Evolutionary conservation across 306 rosid species (phyloP).

Genomic region (Castanospermum australe): DNA sequence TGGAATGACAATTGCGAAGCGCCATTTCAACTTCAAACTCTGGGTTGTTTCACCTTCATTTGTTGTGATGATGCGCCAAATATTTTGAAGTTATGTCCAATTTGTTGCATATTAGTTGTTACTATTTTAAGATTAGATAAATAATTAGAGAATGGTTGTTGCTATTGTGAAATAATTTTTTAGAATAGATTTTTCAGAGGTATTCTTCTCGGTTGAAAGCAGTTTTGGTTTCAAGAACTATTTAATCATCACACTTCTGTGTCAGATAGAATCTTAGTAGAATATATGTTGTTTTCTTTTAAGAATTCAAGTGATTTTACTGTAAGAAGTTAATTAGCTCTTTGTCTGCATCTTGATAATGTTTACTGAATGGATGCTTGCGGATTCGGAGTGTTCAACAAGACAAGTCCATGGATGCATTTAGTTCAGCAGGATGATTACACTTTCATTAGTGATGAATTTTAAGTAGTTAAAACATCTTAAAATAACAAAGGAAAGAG

Average conservation of each 20-base stretch:
- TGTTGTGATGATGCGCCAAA: no score
- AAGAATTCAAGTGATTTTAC: not conserved
- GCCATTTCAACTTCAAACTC: conserved; percentile 27
- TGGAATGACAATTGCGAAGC: no score
- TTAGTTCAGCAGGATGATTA: not conserved
- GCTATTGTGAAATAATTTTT: not conserved
- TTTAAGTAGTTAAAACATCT: not conserved
- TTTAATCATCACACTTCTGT: not conserved
- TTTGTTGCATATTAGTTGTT: not conserved
- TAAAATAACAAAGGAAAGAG: no score
- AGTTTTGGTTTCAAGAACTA: not conserved
- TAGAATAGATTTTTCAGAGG: not conserved
- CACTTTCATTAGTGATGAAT: not conserved
- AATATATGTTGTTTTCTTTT: not conserved
- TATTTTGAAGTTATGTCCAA: no score
- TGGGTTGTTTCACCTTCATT: not conserved
- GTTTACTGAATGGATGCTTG: not conserved
- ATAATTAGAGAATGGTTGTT: not conserved
- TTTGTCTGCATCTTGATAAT: not conserved
- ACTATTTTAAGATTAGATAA: not conserved
- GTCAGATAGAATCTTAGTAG: not conserved
- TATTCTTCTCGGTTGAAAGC: not conserved
- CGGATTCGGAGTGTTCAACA: not conserved
- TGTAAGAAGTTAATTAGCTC: not conserved
- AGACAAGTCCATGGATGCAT: not conserved